Percentiles rank a stretch among this genome's conserved stretches.
These are phyloP conservation scores for Aquilaria agallochum DNA, from an alignment of 441 rosid species.

Conservation along the genomic window DNA sequence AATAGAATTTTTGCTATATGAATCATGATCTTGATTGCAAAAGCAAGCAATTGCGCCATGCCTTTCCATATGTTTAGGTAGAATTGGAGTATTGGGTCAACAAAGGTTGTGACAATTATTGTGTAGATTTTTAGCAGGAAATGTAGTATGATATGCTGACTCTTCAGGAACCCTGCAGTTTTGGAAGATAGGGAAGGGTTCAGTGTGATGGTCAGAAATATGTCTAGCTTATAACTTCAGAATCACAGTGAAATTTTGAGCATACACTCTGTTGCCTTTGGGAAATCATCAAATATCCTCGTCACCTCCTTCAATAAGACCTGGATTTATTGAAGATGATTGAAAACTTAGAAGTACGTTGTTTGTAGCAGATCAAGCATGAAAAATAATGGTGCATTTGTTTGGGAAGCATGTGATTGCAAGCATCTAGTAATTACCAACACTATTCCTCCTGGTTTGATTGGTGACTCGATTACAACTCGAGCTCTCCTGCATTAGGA, in stretches of 20 bases:
- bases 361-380: no score
- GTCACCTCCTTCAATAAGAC: slow-evolving; percentile 48
- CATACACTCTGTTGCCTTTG: slow-evolving; percentile 62
- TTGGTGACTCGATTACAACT: slow-evolving; percentile 62
- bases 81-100: slow-evolving; percentile 41
- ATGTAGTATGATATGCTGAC: slow-evolving; percentile 44
- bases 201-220: slow-evolving; percentile 2
- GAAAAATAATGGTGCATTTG: no score
- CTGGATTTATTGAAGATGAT: slow-evolving; percentile 23
- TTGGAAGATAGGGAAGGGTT: background rate
- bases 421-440: slow-evolving; percentile 37
- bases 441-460: slow-evolving; percentile 69
- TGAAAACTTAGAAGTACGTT: no score
- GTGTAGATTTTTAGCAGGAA: slow-evolving; percentile 31
- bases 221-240: background rate
- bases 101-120: slow-evolving; percentile 39
- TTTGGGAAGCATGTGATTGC: no score
- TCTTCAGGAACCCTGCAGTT: slow-evolving; percentile 62
- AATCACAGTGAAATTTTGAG: background rate
- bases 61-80: slow-evolving; percentile 47
- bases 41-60: slow-evolving; percentile 26
- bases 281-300: slow-evolving; percentile 57
- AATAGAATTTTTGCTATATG: slow-evolving; percentile 33
- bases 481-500: slow-evolving; percentile 55
- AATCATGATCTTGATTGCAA: slow-evolving; percentile 30